Evolutionary conservation across 2,329 filamentous ascomycete species (phyloP).

Genomic region (Aspergillus eucalypticola): DNA sequence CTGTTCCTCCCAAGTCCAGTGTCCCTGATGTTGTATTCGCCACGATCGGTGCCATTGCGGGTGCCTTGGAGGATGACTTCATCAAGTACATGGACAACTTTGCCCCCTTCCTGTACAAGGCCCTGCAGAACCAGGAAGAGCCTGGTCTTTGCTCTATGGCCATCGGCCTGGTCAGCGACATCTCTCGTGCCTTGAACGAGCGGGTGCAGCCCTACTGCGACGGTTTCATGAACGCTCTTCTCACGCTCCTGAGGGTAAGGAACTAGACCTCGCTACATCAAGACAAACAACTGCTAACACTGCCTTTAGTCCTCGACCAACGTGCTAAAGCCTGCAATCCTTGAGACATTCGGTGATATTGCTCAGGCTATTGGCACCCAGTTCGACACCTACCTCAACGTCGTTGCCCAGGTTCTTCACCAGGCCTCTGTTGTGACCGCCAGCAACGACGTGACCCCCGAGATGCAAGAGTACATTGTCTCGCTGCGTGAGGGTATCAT

Average conservation of each 20-base stretch:
- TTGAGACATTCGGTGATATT: slow-evolving; percentile 98
- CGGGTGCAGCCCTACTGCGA: slow-evolving; percentile 95
- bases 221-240: slow-evolving; percentile 94
- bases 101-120: slow-evolving; percentile 87
- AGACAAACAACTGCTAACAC: slow-evolving; percentile 34
- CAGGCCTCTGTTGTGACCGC: slow-evolving; percentile 84
- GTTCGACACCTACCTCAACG: slow-evolving; percentile 89
- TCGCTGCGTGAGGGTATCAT: slow-evolving; percentile 96
- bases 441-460: slow-evolving; percentile 77
- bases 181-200: slow-evolving; percentile 85
- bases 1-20: slow-evolving; percentile 79
- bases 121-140: slow-evolving; percentile 93
- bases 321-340: slow-evolving; percentile 96
- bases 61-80: slow-evolving; percentile 88
- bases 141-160: slow-evolving; percentile 93
- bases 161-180: slow-evolving; percentile 95
- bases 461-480: slow-evolving; percentile 96
- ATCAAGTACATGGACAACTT: slow-evolving; percentile 98
- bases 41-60: slow-evolving; percentile 86
- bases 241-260: slow-evolving; percentile 79
- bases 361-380: slow-evolving; percentile 87
- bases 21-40: slow-evolving; percentile 94
- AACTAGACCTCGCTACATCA: not conserved
- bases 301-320: slow-evolving; percentile 71
- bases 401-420: slow-evolving; percentile 91